Evolutionary conservation across 1,284 basidiomycete species (phyloP), one percentile per base, ranked within the genome.

Genomic region (Athelia sp.): DNA sequence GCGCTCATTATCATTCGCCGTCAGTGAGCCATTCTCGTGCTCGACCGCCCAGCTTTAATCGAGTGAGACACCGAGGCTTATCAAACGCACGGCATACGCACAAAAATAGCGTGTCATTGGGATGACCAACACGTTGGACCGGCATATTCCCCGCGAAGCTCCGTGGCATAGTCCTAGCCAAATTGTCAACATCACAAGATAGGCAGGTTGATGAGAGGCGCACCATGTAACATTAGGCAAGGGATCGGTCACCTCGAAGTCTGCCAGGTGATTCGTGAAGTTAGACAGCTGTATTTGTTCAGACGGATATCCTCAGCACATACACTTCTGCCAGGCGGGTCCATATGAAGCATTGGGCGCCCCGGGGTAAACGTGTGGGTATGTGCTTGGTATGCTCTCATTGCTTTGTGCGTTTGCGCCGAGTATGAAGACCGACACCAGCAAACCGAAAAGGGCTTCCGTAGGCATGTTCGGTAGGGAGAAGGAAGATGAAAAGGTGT

Each of bases 71-170:
- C 26, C 26, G 26, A 29, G 13, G 4, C 26, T 29, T 4, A 29
- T 29, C 6, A 13, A 29, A 13, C 13, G 6, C 13, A 13, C 13
- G 26, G 26, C 26, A 29, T 29, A 29, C 26, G 26, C 26, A 29
- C 63, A 89, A 89, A 67, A 87, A 89, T 2, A 89, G 68, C 0
- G 85, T 86, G 52, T 87, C 69, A 51, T 88, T 86, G 0, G 81
- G 81, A 61, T 86, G 84, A 15, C 73, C 75, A n/a, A 70, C 63
- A 34, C 84, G 73, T 53, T 82, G 70, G 2, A 88, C 83, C 4
- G 76, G 74, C 48, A 87, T 73, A 52, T 85, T 89, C 46, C 85
- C 86, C 0, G 86, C 84, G 57, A 72, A 89, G 58, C 71, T 81
- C 8, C 76, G 75, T 14, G 70, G 64, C 8, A 84, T 57, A 21